Percentiles rank a stretch among this genome's conserved stretches.
Conservation (phyloP, 306 rosid genomes). For the Prunus mongolica region DNA sequence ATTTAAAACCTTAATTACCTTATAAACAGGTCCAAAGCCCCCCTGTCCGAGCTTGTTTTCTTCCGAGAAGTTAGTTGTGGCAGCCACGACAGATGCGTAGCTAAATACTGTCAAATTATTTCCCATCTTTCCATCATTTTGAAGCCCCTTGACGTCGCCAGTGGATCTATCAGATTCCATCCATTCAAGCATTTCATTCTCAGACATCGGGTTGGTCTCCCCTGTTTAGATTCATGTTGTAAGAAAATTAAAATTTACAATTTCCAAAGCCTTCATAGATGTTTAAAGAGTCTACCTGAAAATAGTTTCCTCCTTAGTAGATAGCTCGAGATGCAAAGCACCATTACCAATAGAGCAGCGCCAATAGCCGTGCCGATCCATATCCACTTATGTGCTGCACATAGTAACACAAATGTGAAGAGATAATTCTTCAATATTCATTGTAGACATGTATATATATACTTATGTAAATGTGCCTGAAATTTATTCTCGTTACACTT, state of each 20-base stretch:
- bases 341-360: not conserved
- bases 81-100: not conserved
- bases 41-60: not conserved
- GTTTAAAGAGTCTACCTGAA: not conserved
- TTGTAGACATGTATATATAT: too few species aligned
- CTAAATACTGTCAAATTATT: not conserved
- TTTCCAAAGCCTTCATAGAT: not conserved
- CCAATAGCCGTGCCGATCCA: too few species aligned
- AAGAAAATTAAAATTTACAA: too few species aligned
- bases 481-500: too few species aligned
- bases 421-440: too few species aligned
- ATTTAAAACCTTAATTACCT: not conserved
- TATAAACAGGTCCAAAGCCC: not conserved
- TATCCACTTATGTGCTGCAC: too few species aligned
- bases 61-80: not conserved
- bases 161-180: not conserved
- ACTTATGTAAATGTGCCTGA: too few species aligned
- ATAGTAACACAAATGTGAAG: too few species aligned
- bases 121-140: not conserved
- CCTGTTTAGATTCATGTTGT: too few species aligned
- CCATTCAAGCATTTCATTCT: not conserved
- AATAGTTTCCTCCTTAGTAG: not conserved
- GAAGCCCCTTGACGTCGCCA: not conserved
- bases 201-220: too few species aligned
- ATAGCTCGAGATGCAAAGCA: not conserved